Base-by-base conservation (phyloP, 2,329 filamentous ascomycete species). In the Pseudogymnoascus sp. region DNA sequence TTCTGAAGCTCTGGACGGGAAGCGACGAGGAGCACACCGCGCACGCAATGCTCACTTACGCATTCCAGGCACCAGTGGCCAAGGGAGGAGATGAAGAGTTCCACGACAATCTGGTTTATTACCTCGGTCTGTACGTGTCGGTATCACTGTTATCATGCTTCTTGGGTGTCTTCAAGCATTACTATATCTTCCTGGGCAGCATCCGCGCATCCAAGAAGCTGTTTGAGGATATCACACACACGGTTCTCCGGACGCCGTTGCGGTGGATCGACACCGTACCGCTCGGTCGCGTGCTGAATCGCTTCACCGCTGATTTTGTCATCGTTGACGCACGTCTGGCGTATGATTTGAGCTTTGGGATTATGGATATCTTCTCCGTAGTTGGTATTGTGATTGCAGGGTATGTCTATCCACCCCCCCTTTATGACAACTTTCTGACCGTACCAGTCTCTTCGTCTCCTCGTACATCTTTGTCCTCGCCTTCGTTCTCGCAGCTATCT, bases 241-340 rank as follows among this genome's bases (percentile, higher is more conserved):
- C 83, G 0, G 80, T 93, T 9, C 77, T 93, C 3, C 82, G 87
- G 15, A 85, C 89, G 5, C 89, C 88, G 1, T 77, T 92, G n/a
- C 79, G 88, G 64, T 92, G 88, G 87, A 79, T 93, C 37, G 89
- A 93, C 69, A 92, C 89, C 0, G 86, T 91, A 0, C 90, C 90
- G 0, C 78, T 91, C 1, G 89, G 89, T 1, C 83, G 89, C 50
- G 83, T 92, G 37, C 77, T 92, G 17, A 93, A 93, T 73, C 81
- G 89, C 1, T 90, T 92, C 71, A 90, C 88, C 0, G 79, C 86
- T 2, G 89, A 93, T 73, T 92, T 93, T 72, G 84, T 86, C 66
- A 80, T 85, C 40, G 82, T 92, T 58, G 89, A 93, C 73, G 85
- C 82, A 5, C 79, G 83, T 36, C 75, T 92, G 58, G 82, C 85